Conservation (phyloP, 495 filamentous ascomycete species). For the Lophiostoma macrostomum region DNA sequence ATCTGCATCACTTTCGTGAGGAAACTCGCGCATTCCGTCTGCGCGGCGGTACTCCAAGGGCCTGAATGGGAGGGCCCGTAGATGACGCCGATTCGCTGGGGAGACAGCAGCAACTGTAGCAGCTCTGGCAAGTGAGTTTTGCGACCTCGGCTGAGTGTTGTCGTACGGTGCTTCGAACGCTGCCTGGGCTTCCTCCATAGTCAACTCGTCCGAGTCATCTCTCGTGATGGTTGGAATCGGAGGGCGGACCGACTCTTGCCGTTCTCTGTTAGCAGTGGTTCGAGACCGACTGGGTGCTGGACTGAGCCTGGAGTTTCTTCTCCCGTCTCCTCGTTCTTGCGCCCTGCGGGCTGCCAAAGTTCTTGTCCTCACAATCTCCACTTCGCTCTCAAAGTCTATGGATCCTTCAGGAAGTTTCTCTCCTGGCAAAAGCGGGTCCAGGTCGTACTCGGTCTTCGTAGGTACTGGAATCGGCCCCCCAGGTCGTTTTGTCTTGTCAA, state of each 20-base stretch:
- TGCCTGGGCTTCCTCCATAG: conserved; percentile 29
- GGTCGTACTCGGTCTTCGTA: conserved; percentile 24
- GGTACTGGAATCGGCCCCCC: conserved; percentile 3
- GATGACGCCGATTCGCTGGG: conserved; percentile 34
- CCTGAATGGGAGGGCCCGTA: conserved; percentile 33
- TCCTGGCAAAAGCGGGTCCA: conserved; percentile 28
- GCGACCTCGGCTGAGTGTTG: conserved; percentile 32
- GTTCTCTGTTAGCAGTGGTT: conserved; percentile 25
- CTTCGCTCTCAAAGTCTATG: conserved; percentile 33
- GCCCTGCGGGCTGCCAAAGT: conserved; percentile 28
- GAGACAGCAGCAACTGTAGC: conserved; percentile 35
- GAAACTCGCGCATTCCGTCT: conserved; percentile 65
- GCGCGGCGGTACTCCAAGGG: conserved; percentile 50
- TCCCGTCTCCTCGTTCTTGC: conserved; percentile 4
- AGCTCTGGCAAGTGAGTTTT: conserved; percentile 29
- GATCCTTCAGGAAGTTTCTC: conserved; percentile 29
- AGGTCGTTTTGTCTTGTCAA: conserved; percentile 16
- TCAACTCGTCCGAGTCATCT: conserved; percentile 23
- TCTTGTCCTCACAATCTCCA: conserved; percentile 29
- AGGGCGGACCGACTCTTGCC: conserved; percentile 3
- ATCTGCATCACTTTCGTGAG: conserved; percentile 86
- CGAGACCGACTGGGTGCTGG: conserved; percentile 13
- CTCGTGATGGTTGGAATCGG: conserved; percentile 11
- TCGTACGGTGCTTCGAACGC: conserved; percentile 35
- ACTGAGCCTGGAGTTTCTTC: conserved; percentile 17